These are phyloP conservation scores for Abrus pulchellus DNA, from an alignment of 306 rosid species.

Conservation along the genomic window DNA sequence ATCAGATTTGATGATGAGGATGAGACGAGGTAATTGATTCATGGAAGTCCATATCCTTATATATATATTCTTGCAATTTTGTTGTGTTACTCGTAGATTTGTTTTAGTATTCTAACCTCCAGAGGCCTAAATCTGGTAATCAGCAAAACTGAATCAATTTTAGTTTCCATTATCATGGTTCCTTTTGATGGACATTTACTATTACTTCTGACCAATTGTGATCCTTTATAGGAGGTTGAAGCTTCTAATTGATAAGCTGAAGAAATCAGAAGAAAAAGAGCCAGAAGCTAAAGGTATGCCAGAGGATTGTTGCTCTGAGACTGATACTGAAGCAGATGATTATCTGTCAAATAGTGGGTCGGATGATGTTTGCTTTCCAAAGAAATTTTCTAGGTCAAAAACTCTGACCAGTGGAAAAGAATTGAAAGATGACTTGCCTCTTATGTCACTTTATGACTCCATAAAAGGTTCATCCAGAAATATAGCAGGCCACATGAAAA, in stretches of 20 bases:
- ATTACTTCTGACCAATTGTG: conserved; percentile 36
- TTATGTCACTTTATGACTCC: conserved; percentile 60
- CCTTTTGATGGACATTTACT: conserved; percentile 33
- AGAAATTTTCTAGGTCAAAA: conserved; percentile 52
- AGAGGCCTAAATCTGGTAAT: conserved; percentile 25
- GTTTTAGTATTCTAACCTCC: conserved; percentile 32
- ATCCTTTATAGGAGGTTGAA: conserved; percentile 76
- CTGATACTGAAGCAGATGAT: conserved; percentile 74
- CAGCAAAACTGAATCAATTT: conserved; percentile 34
- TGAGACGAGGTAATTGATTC: conserved; percentile 78
- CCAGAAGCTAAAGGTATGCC: conserved; percentile 50
- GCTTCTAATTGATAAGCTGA: conserved; percentile 68
- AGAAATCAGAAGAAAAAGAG: conserved; percentile 54
- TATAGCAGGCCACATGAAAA: conserved; percentile 50
- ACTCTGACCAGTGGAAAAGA: conserved; percentile 55
- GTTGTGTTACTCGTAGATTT: background rate
- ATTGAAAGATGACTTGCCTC: conserved; percentile 62
- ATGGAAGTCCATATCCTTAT: conserved; percentile 33
- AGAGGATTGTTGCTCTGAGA: conserved; percentile 82
- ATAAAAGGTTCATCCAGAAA: conserved; percentile 58
- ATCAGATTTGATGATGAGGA: conserved; percentile 80
- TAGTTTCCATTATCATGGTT: conserved; percentile 25
- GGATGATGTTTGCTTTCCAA: conserved; percentile 58
- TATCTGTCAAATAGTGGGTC: conserved; percentile 54
- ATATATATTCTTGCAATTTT: conserved; percentile 37